A percentile compares a stretch with the other conserved stretches of the same genome.
Evolutionary conservation across 495 filamentous ascomycete species (phyloP).

Genomic region (Aspergillus heteromorphus): DNA sequence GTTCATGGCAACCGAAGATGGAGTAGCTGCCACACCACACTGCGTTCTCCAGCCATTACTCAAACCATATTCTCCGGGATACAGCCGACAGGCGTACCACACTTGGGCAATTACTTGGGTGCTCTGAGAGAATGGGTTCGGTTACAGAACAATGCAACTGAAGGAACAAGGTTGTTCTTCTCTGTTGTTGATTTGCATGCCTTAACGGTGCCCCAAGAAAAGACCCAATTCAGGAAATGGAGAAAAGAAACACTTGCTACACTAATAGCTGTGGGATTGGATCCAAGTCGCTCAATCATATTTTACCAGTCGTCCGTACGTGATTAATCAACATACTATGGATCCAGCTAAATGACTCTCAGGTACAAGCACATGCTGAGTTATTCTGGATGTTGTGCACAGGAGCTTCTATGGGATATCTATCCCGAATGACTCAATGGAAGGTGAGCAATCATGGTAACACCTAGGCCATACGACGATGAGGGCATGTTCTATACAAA

Average conservation of each 20-base stretch:
- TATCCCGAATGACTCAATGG: conserved; percentile 97
- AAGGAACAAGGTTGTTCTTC: conserved; percentile 61
- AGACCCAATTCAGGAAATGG: conserved; percentile 50
- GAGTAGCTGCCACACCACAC: conserved; percentile 4
- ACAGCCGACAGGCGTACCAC: conserved; percentile 92
- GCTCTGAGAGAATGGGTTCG: conserved; percentile 82
- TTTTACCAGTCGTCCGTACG: conserved; percentile 76
- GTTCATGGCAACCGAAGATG: conserved; percentile 4
- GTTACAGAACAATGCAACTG: conserved; percentile 58
- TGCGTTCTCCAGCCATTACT: not conserved
- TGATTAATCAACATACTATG: not conserved
- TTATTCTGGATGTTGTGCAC: conserved; percentile 96
- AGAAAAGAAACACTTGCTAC: conserved; percentile 71
- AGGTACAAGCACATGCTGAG: conserved; percentile 77
- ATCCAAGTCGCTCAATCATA: conserved; percentile 67
- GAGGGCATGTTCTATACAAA: not conserved
- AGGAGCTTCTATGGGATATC: conserved; percentile 79
- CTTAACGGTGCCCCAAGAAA: conserved; percentile 69
- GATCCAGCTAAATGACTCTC: conserved; percentile 12
- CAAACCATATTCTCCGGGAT: conserved; percentile 81
- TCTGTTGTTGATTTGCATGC: conserved; percentile 91
- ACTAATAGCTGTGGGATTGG: conserved; percentile 76
- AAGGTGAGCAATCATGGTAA: conserved; percentile 54
- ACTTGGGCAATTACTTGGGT: conserved; percentile 93
- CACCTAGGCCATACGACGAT: not conserved